phyloP scores from a whole-genome alignment of 768 basidiomycete genomes.

The Russula ochroleuca region DNA sequence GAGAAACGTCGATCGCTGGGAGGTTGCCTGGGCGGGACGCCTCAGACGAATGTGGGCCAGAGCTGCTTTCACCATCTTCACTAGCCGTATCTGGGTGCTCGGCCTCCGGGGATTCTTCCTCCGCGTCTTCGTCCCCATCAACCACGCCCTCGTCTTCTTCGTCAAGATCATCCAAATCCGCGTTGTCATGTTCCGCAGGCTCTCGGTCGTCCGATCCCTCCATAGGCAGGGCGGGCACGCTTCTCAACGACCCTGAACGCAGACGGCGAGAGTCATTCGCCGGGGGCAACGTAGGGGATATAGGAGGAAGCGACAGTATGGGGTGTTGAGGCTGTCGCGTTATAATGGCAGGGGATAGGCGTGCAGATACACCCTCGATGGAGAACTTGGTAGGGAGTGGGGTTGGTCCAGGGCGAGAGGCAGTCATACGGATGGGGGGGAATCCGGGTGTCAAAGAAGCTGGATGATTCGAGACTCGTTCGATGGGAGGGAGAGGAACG shows the following conservation, averaged over 20 bases:
- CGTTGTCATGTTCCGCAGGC: constrained; percentile 38
- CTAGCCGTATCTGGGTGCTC: constrained; percentile 21
- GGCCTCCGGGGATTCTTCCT: constrained; percentile 13
- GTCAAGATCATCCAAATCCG: constrained; percentile 35
- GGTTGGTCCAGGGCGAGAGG: not conserved
- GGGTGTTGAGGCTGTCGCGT: constrained; percentile 26
- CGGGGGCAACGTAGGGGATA: constrained; percentile 13
- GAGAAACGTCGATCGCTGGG: constrained; percentile 13
- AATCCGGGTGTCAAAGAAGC: constrained; percentile 15
- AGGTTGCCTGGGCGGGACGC: not conserved
- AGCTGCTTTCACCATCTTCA: constrained; percentile 24
- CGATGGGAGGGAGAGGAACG: constrained; percentile 2
- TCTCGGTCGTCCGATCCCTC: constrained; percentile 36
- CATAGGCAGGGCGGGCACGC: constrained; percentile 26
- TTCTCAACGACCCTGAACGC: constrained; percentile 25
- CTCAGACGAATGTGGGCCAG: not conserved
- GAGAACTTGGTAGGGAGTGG: constrained; percentile 19
- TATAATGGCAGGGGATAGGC: constrained; percentile 28
- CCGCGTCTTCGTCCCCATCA: constrained; percentile 22
- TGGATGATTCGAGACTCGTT: constrained; percentile 10
- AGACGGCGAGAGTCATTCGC: not conserved
- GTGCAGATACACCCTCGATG: constrained; percentile 23
- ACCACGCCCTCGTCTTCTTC: constrained; percentile 37
- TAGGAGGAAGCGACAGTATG: constrained; percentile 26
- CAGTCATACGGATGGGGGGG: not conserved